Evolutionary conservation across 768 basidiomycete genomes (phyloP), one percentile per base, ranked within the genome.

Genomic region (Cubamyces lactineus): DNA sequence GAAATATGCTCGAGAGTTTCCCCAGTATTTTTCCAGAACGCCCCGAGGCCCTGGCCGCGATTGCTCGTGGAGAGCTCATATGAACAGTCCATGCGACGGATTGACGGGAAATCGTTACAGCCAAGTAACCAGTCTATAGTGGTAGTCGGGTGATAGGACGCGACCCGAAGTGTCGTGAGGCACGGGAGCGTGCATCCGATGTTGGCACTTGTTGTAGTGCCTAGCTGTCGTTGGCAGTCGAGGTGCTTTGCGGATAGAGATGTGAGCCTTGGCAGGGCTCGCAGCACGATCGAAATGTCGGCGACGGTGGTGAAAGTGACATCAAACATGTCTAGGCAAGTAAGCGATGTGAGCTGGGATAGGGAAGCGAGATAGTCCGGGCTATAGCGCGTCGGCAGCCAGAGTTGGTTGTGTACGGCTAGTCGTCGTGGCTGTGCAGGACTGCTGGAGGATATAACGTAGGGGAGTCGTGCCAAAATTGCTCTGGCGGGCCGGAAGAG

Each of bases 271-370:
- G n/a, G n/a, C 3, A 64, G 53, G 2, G 62, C 57, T 11, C 62
- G 57, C 2, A 64, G 53, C 3, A 64, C 38, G 47, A 59, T 45
- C 16, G 62, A 54, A 17, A 64, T 55, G 41, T 64, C 62, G 6
- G 62, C 62, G 48, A 64, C 40, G 7, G 53, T 64, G 28, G 57
- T 43, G 49, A 64, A 64, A 5, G 57, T 55, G 3, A 64, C 62
- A 16, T 64, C 53, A 34, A 38, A 56, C 2, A 64, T 15, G 24
- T 64, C 57, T 15, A 64, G 54, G 17, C 53, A 51, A 23, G 47
- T 59, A 13, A 64, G 51, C 0, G 62, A 55, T 1, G 62, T 53
- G 7, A 64, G 24, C 11, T 34, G 52, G 0, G 62, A 64, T 5
- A 64, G 53, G 1, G 39, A 49, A 12, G 16, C 3, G 6, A 64